Conservation (phyloP, 2,329 filamentous ascomycete genomes). For the Sporothrix pallida region DNA sequence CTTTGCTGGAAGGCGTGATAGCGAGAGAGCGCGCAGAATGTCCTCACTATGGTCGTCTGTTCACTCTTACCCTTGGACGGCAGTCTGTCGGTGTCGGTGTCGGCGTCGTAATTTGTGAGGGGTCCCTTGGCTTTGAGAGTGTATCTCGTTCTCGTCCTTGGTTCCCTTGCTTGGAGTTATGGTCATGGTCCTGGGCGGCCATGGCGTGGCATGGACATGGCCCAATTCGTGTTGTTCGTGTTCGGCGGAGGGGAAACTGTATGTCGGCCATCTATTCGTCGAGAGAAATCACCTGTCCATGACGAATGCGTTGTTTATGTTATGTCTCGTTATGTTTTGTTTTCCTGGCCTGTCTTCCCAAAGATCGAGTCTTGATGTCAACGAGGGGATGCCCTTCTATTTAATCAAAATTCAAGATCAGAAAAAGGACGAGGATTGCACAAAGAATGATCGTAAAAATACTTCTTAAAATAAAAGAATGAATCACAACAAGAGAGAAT, state of each 20-base stretch:
- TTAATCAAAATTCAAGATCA: not conserved
- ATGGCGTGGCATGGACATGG: too few relatives aligned
- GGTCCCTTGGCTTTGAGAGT: not conserved
- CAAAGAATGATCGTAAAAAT: not conserved
- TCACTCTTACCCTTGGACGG: not conserved
- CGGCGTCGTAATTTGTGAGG: not conserved
- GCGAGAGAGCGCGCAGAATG: not conserved
- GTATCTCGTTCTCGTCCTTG: not conserved
- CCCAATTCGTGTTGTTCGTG: not conserved
- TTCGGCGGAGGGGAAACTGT: not conserved
- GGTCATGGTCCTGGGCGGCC: too few relatives aligned
- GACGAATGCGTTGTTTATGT: too few relatives aligned
- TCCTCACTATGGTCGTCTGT: conserved; percentile 3
- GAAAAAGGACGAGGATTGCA: not conserved
- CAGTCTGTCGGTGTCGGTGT: conserved; percentile 5
- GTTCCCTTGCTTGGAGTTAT: too few relatives aligned
- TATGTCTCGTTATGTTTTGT: not conserved
- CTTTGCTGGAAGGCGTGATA: not conserved
- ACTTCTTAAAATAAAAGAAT: not conserved
- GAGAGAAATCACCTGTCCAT: too few relatives aligned
- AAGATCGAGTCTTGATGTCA: not conserved
- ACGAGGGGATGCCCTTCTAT: not conserved
- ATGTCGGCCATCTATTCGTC: not conserved
- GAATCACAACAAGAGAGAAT: not conserved
- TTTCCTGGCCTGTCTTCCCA: not conserved